A percentile compares a stretch with the other conserved stretches of the same genome.
These are phyloP conservation scores for Prunus davidiana DNA, from an alignment of 306 rosid species.

Conservation along the genomic window DNA sequence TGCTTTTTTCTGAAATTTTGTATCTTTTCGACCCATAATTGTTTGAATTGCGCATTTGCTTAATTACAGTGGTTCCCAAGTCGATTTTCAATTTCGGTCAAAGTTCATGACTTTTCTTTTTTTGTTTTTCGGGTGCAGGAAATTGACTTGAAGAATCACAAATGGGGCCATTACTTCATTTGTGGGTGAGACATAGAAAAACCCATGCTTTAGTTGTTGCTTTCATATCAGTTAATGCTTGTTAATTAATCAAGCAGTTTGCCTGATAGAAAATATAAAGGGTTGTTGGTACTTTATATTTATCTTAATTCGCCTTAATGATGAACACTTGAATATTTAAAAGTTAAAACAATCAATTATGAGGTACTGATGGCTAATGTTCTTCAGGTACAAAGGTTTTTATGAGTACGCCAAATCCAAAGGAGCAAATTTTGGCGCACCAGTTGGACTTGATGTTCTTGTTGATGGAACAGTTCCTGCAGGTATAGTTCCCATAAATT, in stretches of 20 bases:
- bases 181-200: slow-evolving; percentile 67
- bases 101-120: background rate
- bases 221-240: background rate
- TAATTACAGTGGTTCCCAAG: background rate
- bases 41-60: background rate
- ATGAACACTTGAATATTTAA: background rate
- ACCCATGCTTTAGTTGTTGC: background rate
- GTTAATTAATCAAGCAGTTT: background rate
- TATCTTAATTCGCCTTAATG: too few species aligned
- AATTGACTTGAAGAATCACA: slow-evolving; percentile 86
- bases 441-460: slow-evolving; percentile 86
- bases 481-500: slow-evolving; percentile 41
- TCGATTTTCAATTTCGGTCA: background rate
- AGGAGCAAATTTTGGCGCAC: slow-evolving; percentile 51
- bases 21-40: background rate
- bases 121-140: slow-evolving; percentile 39
- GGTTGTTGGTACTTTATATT: background rate
- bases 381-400: slow-evolving; percentile 85
- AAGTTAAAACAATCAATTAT: background rate
- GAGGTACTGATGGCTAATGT: slow-evolving; percentile 16
- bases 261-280: background rate
- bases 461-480: slow-evolving; percentile 94
- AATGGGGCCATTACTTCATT: slow-evolving; percentile 96
- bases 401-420: slow-evolving; percentile 62
- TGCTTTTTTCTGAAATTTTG: too few species aligned